A percentile compares a stretch with the other conserved stretches of the same genome.
These are phyloP conservation scores for Cercospora janseana DNA, from an alignment of 2,329 filamentous ascomycete genomes.

Conservation along the genomic window DNA sequence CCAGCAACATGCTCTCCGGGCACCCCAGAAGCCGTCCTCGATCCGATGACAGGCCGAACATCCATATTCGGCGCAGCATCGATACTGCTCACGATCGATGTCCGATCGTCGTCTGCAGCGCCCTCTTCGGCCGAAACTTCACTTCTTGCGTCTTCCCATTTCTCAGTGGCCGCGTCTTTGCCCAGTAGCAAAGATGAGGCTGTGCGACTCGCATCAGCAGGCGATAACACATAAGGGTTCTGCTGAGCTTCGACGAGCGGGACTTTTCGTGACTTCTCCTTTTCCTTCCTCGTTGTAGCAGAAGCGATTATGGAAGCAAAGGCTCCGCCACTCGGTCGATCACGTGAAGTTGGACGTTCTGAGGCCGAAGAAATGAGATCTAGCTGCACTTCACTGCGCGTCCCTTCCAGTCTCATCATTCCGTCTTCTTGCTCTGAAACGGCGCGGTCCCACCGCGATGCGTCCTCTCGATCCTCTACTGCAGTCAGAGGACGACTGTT, in stretches of 20 bases:
- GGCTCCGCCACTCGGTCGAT: not conserved
- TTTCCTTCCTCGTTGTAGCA: conserved; percentile 10
- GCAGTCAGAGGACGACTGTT: too few relatives aligned
- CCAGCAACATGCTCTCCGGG: not conserved
- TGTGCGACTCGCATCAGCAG: conserved; percentile 5
- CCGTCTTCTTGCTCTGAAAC: conserved; percentile 22
- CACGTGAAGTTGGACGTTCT: not conserved
- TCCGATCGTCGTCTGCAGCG: conserved; percentile 16
- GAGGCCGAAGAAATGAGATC: too few relatives aligned
- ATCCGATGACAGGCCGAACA: not conserved
- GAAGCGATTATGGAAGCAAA: conserved; percentile 13
- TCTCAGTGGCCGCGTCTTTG: not conserved
- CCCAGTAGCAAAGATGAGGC: not conserved
- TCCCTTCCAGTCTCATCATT: conserved; percentile 15
- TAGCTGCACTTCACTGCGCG: not conserved
- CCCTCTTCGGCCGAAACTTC: conserved; percentile 28
- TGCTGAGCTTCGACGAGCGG: conserved; percentile 12
- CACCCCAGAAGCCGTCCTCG: not conserved
- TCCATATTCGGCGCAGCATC: conserved; percentile 14
- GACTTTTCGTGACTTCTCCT: conserved; percentile 5
- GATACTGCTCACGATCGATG: conserved; percentile 33
- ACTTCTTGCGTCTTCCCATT: conserved; percentile 25
- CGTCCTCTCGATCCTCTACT: not conserved
- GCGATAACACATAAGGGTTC: conserved; percentile 17
- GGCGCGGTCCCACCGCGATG: not conserved